Conservation (phyloP, 2,329 filamentous ascomycete species). For the Raffaelea deltoideospora region DNA sequence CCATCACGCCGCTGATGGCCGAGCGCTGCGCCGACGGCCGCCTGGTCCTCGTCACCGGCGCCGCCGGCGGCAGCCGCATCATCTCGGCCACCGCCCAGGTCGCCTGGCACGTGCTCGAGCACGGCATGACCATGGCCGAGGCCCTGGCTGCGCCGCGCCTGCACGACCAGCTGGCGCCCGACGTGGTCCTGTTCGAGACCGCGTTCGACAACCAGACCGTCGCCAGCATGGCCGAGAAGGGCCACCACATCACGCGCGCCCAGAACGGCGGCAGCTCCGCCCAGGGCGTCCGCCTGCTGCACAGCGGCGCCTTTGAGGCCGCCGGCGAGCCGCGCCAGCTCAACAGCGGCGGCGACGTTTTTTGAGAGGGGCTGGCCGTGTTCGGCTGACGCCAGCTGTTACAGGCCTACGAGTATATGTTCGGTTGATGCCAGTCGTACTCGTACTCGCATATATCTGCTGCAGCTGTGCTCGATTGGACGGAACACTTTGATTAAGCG, state of each 20-base stretch:
- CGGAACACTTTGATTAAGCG: too few relatives aligned
- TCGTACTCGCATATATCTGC: too few relatives aligned
- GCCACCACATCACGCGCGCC: constrained; percentile 64
- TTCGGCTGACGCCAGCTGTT: too few relatives aligned
- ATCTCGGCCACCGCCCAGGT: constrained; percentile 73
- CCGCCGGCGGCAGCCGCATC: constrained; percentile 72
- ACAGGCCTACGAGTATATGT: too few relatives aligned
- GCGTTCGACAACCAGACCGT: constrained; percentile 55
- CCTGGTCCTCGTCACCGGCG: constrained; percentile 58
- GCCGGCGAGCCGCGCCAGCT: constrained; percentile 68
- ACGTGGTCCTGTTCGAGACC: constrained; percentile 54
- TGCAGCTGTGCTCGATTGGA: too few relatives aligned
- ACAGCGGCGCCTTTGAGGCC: constrained; percentile 62
- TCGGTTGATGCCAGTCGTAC: too few relatives aligned
- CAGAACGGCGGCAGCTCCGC: constrained; percentile 51
- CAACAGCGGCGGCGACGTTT: constrained; percentile 52
- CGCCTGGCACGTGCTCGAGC: constrained; percentile 59
- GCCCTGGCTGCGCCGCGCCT: constrained; percentile 55
- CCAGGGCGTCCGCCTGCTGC: constrained; percentile 54
- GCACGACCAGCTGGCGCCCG: constrained; percentile 71
- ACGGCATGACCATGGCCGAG: constrained; percentile 40
- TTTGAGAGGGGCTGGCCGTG: constrained; percentile 18
- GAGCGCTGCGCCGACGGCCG: constrained; percentile 41
- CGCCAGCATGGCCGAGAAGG: constrained; percentile 46
- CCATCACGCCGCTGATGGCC: constrained; percentile 68